Evolutionary conservation across 106 monocot species (phyloP).

Genomic region (Narthecium ossifragum): DNA sequence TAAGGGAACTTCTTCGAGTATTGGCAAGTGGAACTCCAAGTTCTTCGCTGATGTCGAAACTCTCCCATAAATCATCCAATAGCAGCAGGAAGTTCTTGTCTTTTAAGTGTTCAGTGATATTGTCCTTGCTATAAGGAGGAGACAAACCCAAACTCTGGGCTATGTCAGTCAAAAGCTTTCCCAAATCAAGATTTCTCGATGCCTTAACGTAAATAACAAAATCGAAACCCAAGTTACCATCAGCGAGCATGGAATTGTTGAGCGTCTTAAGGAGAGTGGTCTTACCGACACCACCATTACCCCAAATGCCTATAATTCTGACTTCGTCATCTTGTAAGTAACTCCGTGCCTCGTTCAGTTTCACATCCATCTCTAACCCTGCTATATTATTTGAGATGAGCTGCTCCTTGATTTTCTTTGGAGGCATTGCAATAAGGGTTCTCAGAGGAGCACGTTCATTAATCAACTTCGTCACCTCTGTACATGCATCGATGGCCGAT

Average conservation of each 20-base stretch:
- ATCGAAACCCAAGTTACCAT: neutral
- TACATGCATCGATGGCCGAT: no score
- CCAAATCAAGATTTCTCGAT: no score
- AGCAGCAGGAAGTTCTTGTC: conserved; percentile 13
- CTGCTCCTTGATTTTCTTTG: no score
- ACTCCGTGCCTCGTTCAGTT: no score
- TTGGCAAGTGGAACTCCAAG: conserved; percentile 6
- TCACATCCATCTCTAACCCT: no score
- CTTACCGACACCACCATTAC: neutral
- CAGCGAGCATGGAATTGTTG: conserved; percentile 1
- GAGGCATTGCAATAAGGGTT: no score
- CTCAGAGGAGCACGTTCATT: no score
- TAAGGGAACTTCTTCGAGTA: neutral
- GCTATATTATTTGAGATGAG: no score
- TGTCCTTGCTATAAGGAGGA: neutral
- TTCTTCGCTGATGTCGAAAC: conserved; percentile 1
- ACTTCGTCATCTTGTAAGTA: no score
- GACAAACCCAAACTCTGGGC: neutral
- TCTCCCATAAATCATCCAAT: conserved; percentile 24
- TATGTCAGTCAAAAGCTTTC: neutral
- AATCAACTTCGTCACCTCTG: no score
- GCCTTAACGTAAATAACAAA: no score
- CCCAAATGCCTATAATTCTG: conserved; percentile 6
- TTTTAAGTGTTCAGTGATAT: conserved; percentile 9
- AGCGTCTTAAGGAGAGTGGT: conserved; percentile 2